phyloP scores from a whole-genome alignment of 2,329 filamentous ascomycete genomes.

The Nemania sp. region DNA sequence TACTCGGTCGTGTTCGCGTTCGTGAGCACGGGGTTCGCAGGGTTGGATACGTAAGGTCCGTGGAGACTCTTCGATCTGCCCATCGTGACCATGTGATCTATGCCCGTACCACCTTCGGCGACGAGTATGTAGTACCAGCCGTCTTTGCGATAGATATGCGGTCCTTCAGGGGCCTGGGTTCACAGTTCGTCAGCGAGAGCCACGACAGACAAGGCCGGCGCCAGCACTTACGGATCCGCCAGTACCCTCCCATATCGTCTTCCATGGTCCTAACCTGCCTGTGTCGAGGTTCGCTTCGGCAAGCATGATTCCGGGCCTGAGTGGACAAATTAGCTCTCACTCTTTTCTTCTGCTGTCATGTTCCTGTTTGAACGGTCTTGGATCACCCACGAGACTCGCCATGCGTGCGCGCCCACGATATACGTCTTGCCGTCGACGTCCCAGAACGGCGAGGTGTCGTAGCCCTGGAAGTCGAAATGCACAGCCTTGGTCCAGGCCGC shows the following conservation, averaged over 20 bases:
- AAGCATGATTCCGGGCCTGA: constrained; percentile 47
- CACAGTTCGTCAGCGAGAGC: background rate
- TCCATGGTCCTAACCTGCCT: constrained; percentile 45
- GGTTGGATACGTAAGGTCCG: constrained; percentile 51
- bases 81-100: constrained; percentile 54
- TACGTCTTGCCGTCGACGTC: constrained; percentile 60
- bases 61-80: constrained; percentile 48
- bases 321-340: background rate
- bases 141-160: constrained; percentile 57
- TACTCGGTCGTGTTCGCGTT: constrained; percentile 50
- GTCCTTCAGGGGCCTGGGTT: constrained; percentile 52
- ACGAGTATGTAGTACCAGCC: constrained; percentile 58
- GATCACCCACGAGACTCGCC: constrained; percentile 39
- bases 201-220: background rate
- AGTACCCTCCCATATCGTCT: constrained; percentile 53
- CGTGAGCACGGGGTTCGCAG: constrained; percentile 52
- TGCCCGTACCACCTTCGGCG: constrained; percentile 56
- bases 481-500: constrained; percentile 53
- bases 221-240: constrained; percentile 42
- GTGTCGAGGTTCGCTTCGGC: constrained; percentile 48
- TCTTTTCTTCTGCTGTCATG: background rate
- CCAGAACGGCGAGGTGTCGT: constrained; percentile 61
- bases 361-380: too few species aligned
- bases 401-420: constrained; percentile 49
- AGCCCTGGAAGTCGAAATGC: constrained; percentile 54